Conservation (phyloP, 139 green algal species). For the Spirogloea muscicola region DNA sequence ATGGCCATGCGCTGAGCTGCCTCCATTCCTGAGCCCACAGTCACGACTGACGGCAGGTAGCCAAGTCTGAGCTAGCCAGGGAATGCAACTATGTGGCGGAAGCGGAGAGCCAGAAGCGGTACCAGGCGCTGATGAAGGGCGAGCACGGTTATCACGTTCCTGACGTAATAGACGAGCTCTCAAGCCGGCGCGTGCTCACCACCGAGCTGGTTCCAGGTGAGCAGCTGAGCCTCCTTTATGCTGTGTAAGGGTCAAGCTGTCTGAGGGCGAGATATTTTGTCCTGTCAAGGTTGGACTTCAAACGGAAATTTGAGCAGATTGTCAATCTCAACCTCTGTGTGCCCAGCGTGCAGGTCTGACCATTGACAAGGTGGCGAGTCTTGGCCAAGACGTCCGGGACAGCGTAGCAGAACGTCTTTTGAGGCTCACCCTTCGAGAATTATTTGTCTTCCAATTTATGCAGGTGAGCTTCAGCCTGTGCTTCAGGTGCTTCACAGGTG, state of each 20-base stretch:
- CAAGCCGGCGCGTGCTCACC: slow-evolving; percentile 66
- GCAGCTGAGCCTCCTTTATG: too few species aligned
- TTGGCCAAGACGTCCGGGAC: slow-evolving; percentile 63
- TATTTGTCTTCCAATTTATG: slow-evolving; percentile 84
- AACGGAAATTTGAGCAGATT: too few species aligned
- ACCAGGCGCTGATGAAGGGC: slow-evolving; percentile 27
- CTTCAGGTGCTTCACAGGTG: too few species aligned
- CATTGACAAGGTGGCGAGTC: slow-evolving; percentile 58
- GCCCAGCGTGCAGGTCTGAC: slow-evolving; percentile 24
- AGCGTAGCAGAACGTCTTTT: slow-evolving; percentile 75
- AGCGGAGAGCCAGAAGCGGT: slow-evolving; percentile 29
- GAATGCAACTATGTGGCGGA: slow-evolving; percentile 91
- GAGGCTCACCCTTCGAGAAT: slow-evolving; percentile 78
- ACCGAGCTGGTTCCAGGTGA: slow-evolving; percentile 74
- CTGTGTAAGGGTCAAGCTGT: too few species aligned
- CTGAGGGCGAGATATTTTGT: too few species aligned
- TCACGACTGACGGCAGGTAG: slow-evolving; percentile 62
- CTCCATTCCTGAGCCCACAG: too few species aligned
- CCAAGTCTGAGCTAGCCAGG: slow-evolving; percentile 81
- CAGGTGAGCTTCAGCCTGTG: too few species aligned
- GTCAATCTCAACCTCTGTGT: too few species aligned
- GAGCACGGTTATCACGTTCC: slow-evolving; percentile 70
- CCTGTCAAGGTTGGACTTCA: too few species aligned
- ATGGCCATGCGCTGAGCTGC: too few species aligned
- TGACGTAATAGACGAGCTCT: slow-evolving; percentile 67